Percentiles rank a stretch among this genome's conserved stretches.
phyloP scores from a whole-genome alignment of 345 rosid species.

The Sisymbrium irio region DNA sequence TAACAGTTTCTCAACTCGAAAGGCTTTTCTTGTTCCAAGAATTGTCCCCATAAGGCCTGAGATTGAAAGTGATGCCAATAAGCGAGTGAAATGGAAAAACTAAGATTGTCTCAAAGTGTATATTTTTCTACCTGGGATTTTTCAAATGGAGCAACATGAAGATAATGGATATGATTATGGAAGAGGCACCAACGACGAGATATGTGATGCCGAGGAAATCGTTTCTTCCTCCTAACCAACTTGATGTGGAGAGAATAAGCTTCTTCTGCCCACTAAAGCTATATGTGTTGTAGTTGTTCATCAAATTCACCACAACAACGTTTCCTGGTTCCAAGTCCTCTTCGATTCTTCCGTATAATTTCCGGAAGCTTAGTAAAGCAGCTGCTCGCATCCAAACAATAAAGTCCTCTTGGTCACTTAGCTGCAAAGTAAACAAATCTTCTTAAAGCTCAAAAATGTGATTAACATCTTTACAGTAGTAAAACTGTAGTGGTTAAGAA shows the following conservation, averaged over 20 bases:
- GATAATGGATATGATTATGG: conserved; percentile 52
- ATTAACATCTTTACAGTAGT: not conserved
- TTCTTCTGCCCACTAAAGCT: conserved; percentile 82
- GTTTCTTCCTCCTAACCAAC: conserved; percentile 83
- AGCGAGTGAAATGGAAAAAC: not conserved
- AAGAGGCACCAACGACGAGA: conserved; percentile 61
- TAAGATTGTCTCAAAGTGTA: not conserved
- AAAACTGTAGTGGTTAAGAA: not conserved
- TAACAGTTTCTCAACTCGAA: conserved; percentile 39
- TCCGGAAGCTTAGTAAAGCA: conserved; percentile 79
- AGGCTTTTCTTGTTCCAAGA: conserved; percentile 52
- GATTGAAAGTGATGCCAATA: conserved; percentile 4
- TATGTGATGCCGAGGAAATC: conserved; percentile 75
- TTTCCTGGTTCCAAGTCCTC: conserved; percentile 64
- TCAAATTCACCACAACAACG: conserved; percentile 45
- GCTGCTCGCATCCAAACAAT: conserved; percentile 86
- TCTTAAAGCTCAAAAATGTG: conserved; percentile 7
- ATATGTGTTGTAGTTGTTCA: conserved; percentile 80
- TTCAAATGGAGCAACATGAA: conserved; percentile 70
- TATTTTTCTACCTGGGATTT: conserved; percentile 48
- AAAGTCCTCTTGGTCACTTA: conserved; percentile 82
- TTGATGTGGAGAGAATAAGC: conserved; percentile 72
- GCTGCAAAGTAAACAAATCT: conserved; percentile 36
- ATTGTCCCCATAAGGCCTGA: conserved; percentile 54
- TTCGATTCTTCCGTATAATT: conserved; percentile 78